A percentile compares a stretch with the other conserved stretches of the same genome.
These are phyloP conservation scores for Gastrolobium villosum DNA, from an alignment of 306 rosid species.

Conservation along the genomic window DNA sequence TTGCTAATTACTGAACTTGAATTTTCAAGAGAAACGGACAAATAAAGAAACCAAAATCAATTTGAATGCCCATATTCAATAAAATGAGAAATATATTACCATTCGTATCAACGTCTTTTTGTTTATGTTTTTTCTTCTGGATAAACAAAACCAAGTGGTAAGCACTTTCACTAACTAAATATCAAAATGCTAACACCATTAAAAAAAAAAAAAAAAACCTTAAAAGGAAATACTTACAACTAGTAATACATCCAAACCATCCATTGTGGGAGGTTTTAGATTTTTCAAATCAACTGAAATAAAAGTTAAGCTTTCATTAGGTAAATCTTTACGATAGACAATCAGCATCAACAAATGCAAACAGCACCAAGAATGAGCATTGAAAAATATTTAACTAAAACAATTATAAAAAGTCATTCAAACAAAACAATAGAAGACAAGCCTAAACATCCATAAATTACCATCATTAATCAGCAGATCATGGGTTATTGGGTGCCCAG, in stretches of 20 bases:
- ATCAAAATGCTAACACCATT: conserved; percentile 11
- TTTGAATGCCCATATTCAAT: conserved; percentile 31
- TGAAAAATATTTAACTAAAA: conserved; percentile 27
- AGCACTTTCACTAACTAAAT: conserved; percentile 37
- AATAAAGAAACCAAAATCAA: conserved; percentile 22
- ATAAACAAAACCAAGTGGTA: conserved; percentile 45
- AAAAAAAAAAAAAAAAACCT: not conserved
- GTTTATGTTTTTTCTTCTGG: conserved; percentile 71
- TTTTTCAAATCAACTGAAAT: conserved; percentile 70
- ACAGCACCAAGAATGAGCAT: conserved; percentile 14
- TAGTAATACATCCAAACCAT: conserved; percentile 70
- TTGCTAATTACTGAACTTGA: conserved; percentile 42
- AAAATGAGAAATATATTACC: conserved; percentile 59
- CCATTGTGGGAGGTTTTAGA: conserved; percentile 78
- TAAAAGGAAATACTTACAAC: conserved; percentile 56
- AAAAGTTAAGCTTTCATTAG: conserved; percentile 40
- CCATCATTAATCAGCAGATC: conserved; percentile 54
- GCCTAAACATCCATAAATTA: conserved; percentile 38
- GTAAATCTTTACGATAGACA: not conserved
- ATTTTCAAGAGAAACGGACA: conserved; percentile 14
- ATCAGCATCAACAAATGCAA: conserved; percentile 20
- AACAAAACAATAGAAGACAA: conserved; percentile 37
- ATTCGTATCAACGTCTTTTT: conserved; percentile 60
- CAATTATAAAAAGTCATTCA: conserved; percentile 12
- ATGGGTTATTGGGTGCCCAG: conserved; percentile 52